Base-by-base conservation (phyloP, 192 early-diverging fungal genomes). In the Coemansia sp. region DNA sequence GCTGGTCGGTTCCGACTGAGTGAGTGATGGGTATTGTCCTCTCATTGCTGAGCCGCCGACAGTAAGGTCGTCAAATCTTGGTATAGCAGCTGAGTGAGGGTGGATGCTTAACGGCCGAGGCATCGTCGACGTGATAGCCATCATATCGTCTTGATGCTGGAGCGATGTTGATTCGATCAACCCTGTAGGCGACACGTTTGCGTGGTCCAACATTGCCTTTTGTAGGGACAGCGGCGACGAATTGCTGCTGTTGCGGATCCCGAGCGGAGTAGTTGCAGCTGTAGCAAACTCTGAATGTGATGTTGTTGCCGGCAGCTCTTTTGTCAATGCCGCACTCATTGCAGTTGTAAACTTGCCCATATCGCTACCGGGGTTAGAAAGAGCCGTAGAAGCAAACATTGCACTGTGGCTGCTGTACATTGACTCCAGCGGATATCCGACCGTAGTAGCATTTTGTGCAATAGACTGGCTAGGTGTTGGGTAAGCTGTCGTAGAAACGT, bases 211-310 rank as follows among this genome's bases (percentile, higher is more conserved):
- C n/a, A 60, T 7, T 16, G n/a, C 58, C 25, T 38, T 62, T 25
- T 66, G 58, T 27, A 48, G 24, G 44, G 64, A 62, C 14, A 32
- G 16, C 3, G 74, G 68, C 47, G 74, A 76, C 12, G 74, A 65
- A 23, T 69, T 54, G 64, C 67, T 63, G 27, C 49, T 50, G 55
- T 44, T 51, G 52, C 49, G 41, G 9, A 38, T 58, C 38, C 51
- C 67, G 8, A 22, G 52, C 3, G 68, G 59, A 5, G 64, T 68
- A 23, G 58, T 53, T 0, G 67, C 56, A 3, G 60, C 49, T 7
- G 67, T 62, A 4, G 58, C 54, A 62, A 66, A 68, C 41, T 48
- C 59, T 8, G 60, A 66, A 19, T 60, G 55, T 19, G 68, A 32
- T 2, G 58, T 55, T 24, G 58, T 19, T 3, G 64, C 27, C 19